phyloP scores from a whole-genome alignment of 2,329 filamentous ascomycete species.

The Lachnellula arida region DNA sequence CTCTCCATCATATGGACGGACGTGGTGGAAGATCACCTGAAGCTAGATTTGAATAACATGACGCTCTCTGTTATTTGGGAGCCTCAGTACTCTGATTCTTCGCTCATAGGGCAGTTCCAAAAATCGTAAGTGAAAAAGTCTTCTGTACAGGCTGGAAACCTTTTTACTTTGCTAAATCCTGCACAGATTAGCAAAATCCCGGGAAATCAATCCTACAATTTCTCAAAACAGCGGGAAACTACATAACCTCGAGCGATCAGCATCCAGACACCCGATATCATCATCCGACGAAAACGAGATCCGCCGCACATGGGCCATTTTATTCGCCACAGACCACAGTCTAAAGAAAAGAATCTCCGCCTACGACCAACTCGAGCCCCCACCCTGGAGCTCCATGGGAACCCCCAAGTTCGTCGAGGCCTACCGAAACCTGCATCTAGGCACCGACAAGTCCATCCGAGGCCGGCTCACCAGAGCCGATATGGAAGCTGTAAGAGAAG shows the following conservation, averaged over 20 bases:
- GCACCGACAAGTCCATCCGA: not conserved
- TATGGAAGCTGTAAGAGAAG: not conserved
- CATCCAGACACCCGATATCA: not conserved
- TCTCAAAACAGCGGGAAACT: not conserved
- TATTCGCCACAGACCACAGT: not conserved
- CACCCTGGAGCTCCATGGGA: not conserved
- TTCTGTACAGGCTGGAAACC: not conserved
- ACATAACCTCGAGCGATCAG: not conserved
- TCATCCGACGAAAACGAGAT: not conserved
- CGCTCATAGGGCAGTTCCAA: not conserved
- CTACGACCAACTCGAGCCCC: not conserved
- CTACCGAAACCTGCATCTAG: not conserved
- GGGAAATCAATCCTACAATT: not conserved
- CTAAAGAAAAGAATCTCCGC: not conserved
- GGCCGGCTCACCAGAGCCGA: not conserved
- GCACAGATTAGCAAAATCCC: not conserved
- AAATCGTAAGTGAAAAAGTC: not conserved
- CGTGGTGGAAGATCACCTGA: not conserved
- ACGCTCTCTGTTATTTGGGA: not conserved
- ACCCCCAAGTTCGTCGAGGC: not conserved
- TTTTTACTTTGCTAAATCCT: not conserved
- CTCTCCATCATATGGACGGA: not conserved
- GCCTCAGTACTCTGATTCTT: not conserved
- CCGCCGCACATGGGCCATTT: not conserved
- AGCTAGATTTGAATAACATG: not conserved